Evolutionary conservation across 805 yeast genomes (phyloP), one percentile per base, ranked within the genome.

Genomic region (Danielia reshetovae): DNA sequence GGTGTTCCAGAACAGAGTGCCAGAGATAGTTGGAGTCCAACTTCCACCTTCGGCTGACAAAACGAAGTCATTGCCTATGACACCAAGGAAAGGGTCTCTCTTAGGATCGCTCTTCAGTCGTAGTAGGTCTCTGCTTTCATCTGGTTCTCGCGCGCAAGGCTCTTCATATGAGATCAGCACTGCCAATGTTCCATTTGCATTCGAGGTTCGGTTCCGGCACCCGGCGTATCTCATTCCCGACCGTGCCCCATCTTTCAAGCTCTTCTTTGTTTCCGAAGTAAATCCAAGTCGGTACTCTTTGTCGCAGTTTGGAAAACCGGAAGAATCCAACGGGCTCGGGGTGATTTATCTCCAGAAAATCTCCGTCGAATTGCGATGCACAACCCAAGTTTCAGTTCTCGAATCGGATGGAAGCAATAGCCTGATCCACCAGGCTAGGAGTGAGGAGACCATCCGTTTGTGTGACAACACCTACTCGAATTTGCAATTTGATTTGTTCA

Each of bases 201-300:
- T 77, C 35, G 83, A 77, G 48, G 60, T 67, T 12, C 54, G 82
- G 30, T 65, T 72, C 44, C 59, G 69, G 18, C 57, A 68, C 35
- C 76, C 78, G 0, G 67, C 74, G 1, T 61, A 59, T 25, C 52
- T 76, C 34, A 58, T 70, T 3, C 81, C 81, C 0, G 55, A 63
- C 5, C 57, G 58, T 29, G 52, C 58, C 3, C 61, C 71, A 39
- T 39, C 68, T 24, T 56, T 66, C 45, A 56, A 49, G 37, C 42
- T 67, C 4, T 63, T 32, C 29, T 33, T 67, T 18, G 53, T 62
- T 1, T 51, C 66, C 7, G 52, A 40, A 5, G 27, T 43, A 10
- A 47, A 52, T 8, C 72, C 72, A 1, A 25, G 51, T 4, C 34
- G 48, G 12, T 64, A 60, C 38, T 41, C 64, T 1, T 37, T 60